These are phyloP conservation scores for Yarrowia galli DNA, from an alignment of 1,139 yeast species.

Conservation along the genomic window DNA sequence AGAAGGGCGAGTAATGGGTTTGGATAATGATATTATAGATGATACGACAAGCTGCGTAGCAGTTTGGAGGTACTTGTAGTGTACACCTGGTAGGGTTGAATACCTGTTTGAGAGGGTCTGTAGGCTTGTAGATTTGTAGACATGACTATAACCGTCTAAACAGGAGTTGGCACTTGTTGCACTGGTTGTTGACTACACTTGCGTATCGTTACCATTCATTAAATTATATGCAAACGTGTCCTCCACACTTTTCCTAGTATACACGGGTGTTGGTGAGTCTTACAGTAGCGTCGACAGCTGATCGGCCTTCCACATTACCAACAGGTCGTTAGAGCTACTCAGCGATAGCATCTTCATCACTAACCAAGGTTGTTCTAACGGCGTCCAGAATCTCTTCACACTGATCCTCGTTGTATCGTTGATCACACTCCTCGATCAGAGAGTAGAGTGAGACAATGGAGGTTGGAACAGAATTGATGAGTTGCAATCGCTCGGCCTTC, in stretches of 20 bases:
- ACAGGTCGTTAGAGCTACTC: no score
- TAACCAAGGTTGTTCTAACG: slow-evolving; percentile 1
- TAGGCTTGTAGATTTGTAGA: no score
- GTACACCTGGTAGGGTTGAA: no score
- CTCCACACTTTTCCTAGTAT: slow-evolving; percentile 30
- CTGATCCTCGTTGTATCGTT: slow-evolving; percentile 70
- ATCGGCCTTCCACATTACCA: no score
- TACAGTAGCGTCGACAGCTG: no score
- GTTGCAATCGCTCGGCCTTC: slow-evolving; percentile 84
- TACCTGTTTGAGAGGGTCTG: no score
- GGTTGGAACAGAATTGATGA: slow-evolving; percentile 79
- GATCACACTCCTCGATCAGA: slow-evolving; percentile 90
- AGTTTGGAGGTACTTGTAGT: no score
- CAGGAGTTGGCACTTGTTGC: no score
- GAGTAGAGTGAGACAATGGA: slow-evolving; percentile 80
- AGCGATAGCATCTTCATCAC: slow-evolving; percentile 34
- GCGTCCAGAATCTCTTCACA: slow-evolving; percentile 37
- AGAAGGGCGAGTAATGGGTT: slow-evolving; percentile 45
- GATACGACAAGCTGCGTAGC: background rate
- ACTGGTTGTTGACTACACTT: no score
- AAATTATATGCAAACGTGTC: slow-evolving; percentile 24
- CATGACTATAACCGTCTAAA: no score
- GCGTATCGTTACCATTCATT: slow-evolving; percentile 1
- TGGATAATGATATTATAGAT: slow-evolving; percentile 37
- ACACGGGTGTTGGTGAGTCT: background rate